Percentiles rank a stretch among this genome's conserved stretches.
These are phyloP conservation scores for Neurospora sp. DNA, from an alignment of 495 filamentous ascomycete species.

Conservation along the genomic window DNA sequence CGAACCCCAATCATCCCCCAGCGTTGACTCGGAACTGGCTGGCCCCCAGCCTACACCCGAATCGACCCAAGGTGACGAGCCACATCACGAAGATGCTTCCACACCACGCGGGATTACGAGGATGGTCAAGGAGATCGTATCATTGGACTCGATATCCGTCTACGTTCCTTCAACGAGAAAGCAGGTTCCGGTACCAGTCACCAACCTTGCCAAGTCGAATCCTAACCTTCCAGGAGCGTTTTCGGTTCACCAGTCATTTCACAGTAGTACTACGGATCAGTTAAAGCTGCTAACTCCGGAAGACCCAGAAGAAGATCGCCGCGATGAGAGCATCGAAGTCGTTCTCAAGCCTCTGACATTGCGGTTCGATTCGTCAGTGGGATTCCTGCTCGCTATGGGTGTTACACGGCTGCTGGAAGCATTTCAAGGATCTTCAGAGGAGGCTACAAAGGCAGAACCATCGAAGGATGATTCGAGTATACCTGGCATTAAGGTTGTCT, in stretches of 20 bases:
- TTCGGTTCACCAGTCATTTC: conserved; percentile 30
- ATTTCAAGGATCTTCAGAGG: conserved; percentile 20
- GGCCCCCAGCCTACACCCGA: background rate
- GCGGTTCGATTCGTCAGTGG: conserved; percentile 59
- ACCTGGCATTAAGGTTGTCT: conserved; percentile 38
- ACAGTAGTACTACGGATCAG: background rate
- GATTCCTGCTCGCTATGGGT: conserved; percentile 54
- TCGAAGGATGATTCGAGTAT: conserved; percentile 13
- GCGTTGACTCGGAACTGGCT: background rate
- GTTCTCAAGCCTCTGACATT: conserved; percentile 45
- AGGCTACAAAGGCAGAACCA: conserved; percentile 14
- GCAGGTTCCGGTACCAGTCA: conserved; percentile 14
- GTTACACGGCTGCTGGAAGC: conserved; percentile 42
- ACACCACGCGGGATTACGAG: conserved; percentile 38
- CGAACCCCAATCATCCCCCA: background rate
- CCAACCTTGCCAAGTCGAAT: conserved; percentile 21
- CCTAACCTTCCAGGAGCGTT: conserved; percentile 48
- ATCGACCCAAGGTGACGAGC: background rate
- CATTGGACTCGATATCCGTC: conserved; percentile 27
- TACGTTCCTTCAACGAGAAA: conserved; percentile 35
- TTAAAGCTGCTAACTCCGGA: background rate
- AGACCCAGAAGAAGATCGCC: background rate
- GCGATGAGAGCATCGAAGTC: conserved; percentile 39
- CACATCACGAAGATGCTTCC: conserved; percentile 23
- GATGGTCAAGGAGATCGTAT: conserved; percentile 39